Evolutionary conservation across 805 yeast species (phyloP), one percentile per base, ranked within the genome.

Genomic region (Kazachstania viticola): DNA sequence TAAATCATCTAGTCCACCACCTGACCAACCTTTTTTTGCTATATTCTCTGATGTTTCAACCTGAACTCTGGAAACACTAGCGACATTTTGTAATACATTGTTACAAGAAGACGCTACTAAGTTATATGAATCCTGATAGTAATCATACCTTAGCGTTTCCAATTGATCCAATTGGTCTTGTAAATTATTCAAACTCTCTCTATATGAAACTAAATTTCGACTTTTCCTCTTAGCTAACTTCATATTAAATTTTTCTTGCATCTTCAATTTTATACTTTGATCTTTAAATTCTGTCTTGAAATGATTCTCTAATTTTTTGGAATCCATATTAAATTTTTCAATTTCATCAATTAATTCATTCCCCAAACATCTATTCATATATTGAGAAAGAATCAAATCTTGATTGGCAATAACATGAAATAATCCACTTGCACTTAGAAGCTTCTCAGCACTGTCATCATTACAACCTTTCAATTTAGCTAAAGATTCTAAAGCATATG

Each of bases 11-110:
- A 84, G 58, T 0, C 94, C 94, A 17, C 88, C 91, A 11, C 93
- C 94, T 4, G 79, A 68, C 82, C 85, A 77, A 4, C 93, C 91
- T 48, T 84, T 84, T 35, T 73, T 65, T 0, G 94, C 93, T 15
- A 84, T 73, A 17, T 79, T 77, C 46, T 81, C 94, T 44, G 72
- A 74, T 14, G 83, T 73, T 45, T 82, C 91, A 13, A 84, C 73
- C 49, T 84, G 88, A 2, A 91, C 87, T 30, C 83, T 61, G 2
- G 82, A 75, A 4, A 79, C 62, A 1, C 79, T 65, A 1, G 83
- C 78, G 2, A 82, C 65, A 32, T 66, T 63, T 14, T 58, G 53
- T 28, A 79, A 61, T 4, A 81, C 60, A 17, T 63, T 58, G 17
- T 62, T 60, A 25, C 79, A 73, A n/a, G 79, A 68, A 22, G 69